A percentile compares a stretch with the other conserved stretches of the same genome.
These are phyloP conservation scores for Beauveria bassiana DNA, from an alignment of 2,329 filamentous ascomycete genomes.

Conservation along the genomic window DNA sequence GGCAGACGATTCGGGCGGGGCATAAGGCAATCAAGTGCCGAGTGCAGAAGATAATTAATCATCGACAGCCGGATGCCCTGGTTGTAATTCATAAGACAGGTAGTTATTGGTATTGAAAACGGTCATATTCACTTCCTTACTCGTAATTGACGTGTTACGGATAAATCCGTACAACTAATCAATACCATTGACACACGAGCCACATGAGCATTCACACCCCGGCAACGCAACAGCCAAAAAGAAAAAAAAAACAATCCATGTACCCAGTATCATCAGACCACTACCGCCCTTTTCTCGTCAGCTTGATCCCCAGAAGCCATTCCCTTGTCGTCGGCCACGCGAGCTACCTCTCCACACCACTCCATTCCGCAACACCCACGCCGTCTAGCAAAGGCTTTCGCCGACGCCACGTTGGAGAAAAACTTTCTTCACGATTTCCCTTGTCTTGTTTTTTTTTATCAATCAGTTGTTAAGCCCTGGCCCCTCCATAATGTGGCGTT, in stretches of 20 bases:
- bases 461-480: background rate
- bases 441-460: background rate
- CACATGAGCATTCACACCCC: background rate
- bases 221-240: background rate
- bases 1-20: conserved; percentile 3
- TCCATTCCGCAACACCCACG: no score
- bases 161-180: no score
- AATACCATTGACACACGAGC: background rate
- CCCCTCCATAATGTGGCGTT: background rate
- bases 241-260: no score
- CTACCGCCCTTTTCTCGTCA: background rate
- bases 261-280: background rate
- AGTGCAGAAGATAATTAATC: background rate
- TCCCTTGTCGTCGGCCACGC: background rate
- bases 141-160: background rate
- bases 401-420: background rate
- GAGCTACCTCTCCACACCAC: no score
- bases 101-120: no score
- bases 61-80: no score
- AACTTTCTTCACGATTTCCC: background rate
- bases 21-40: background rate
- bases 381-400: background rate
- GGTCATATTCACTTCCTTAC: no score
- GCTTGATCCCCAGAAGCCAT: background rate
- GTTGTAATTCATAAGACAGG: no score